phyloP scores from a whole-genome alignment of 1,284 basidiomycete genomes.

The Heterobasidion annosum region DNA sequence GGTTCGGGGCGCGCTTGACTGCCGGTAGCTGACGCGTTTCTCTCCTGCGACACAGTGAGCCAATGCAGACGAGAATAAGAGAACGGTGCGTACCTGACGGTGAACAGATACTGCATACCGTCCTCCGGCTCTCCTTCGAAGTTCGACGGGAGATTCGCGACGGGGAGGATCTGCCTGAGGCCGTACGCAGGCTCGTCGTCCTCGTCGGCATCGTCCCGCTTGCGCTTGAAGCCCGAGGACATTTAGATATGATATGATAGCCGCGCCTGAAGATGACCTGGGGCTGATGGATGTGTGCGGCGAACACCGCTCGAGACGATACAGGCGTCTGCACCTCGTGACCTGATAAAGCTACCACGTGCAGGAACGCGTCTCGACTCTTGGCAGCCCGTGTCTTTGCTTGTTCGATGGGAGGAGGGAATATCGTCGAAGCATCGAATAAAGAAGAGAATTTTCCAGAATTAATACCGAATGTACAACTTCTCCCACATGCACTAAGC shows the following conservation, averaged over 20 bases:
- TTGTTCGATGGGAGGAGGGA: too few species aligned
- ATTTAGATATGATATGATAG: neutral
- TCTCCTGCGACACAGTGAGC: conserved; percentile 34
- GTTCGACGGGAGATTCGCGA: conserved; percentile 59
- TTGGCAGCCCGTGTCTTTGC: too few species aligned
- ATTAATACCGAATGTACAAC: too few species aligned
- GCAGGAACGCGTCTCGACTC: too few species aligned
- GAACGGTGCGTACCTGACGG: conserved; percentile 48
- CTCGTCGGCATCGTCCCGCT: conserved; percentile 32
- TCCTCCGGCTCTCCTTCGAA: conserved; percentile 60
- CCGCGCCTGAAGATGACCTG: too few species aligned
- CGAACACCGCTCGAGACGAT: too few species aligned
- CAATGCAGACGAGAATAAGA: neutral
- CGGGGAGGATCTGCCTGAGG: conserved; percentile 55
- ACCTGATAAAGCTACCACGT: too few species aligned
- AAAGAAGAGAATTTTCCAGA: too few species aligned
- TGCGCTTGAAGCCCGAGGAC: conserved; percentile 30
- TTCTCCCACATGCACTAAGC: too few species aligned
- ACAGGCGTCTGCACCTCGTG: too few species aligned
- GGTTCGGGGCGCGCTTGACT: conserved; percentile 54
- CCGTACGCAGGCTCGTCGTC: conserved; percentile 47
- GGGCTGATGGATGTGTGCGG: too few species aligned
- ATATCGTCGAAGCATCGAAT: too few species aligned
- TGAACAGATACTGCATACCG: conserved; percentile 75
- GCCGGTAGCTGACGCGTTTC: conserved; percentile 56